Evolutionary conservation across 2,329 filamentous ascomycete genomes (phyloP), one percentile per base, ranked within the genome.

Genomic region (Fusarium ambrosium): DNA sequence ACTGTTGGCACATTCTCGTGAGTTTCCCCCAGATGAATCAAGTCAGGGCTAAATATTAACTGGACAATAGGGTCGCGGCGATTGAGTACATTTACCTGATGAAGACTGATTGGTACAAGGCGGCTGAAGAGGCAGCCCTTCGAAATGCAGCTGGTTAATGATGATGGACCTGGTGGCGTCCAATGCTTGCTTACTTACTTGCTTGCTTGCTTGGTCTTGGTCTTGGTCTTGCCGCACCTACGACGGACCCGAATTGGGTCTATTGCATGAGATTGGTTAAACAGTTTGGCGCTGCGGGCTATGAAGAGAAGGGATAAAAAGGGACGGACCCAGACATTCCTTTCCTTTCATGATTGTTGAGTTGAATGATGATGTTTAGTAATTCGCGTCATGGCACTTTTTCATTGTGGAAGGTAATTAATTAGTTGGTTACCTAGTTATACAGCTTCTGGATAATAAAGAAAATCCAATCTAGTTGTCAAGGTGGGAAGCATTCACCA

Each of bases 1-100:
- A 93, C 92, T 0, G 82, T 97, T 73, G 95, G 94, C 1, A 85
- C 97, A 16, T 83, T 87, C 6, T 82, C 93, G 87, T 89, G 81
- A 85, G 88, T 86, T 59, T 9, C 32, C 45, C 27, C 6, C 2
- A 7, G 3, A 4, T 8, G 8, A 6, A 27, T 18, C 43, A 48
- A 48, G 20, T 18, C 11, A 18, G 2, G 20, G 32, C 4, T 32
- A 34, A 14, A 11, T 45, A 36, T 72, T 80, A 39, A 79, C 43
- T 20, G 13, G 22, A 22, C 43, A 10, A n/a, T 45, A 89, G 88
- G 32, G 88, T 89, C 16, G 83, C 86, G 0, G n/a, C 81, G 7
- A 86, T 89, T 20, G 89, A 91, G 75, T 91, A 89, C 71, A 81
- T 81, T 29, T 91, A 88, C 58, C 84, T 89, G 3, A 83, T 85